A percentile compares a stretch with the other conserved stretches of the same genome.
Evolutionary conservation across 129 eudicot genomes (phyloP).

Genomic region (Escallonia herrerae): DNA sequence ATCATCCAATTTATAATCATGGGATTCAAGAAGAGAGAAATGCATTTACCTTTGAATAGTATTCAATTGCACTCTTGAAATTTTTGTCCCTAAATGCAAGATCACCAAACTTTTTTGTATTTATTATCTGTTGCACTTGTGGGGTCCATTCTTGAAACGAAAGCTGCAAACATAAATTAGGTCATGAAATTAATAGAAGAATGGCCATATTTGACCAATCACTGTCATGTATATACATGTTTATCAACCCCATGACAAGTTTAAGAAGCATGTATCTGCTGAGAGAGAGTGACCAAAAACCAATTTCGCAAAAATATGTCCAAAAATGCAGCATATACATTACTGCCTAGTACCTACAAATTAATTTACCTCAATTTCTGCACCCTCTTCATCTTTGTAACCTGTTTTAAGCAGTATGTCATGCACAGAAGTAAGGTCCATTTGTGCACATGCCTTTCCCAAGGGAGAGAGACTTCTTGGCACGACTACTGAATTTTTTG

Average conservation of each 20-base stretch:
- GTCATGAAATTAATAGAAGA: neutral
- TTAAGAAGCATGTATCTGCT: neutral
- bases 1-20: too few relatives aligned
- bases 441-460: slow-evolving; percentile 89
- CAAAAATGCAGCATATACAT: neutral
- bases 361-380: slow-evolving; percentile 80
- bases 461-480: slow-evolving; percentile 86
- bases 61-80: slow-evolving; percentile 70
- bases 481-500: slow-evolving; percentile 52
- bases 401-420: slow-evolving; percentile 90
- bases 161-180: slow-evolving; percentile 33
- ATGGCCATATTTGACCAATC: neutral
- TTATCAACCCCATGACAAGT: neutral
- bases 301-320: neutral
- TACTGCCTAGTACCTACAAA: neutral
- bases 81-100: slow-evolving; percentile 93
- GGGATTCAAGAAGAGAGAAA: neutral
- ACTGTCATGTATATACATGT: neutral
- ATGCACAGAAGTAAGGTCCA: slow-evolving; percentile 97
- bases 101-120: slow-evolving; percentile 93
- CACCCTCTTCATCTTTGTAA: slow-evolving; percentile 95
- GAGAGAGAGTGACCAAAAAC: too few relatives aligned
- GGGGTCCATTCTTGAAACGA: slow-evolving; percentile 99
- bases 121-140: slow-evolving; percentile 96
- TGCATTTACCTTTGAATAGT: slow-evolving; percentile 74